phyloP scores from a whole-genome alignment of 2,329 filamentous ascomycete species.

The Fusarium sp. region DNA sequence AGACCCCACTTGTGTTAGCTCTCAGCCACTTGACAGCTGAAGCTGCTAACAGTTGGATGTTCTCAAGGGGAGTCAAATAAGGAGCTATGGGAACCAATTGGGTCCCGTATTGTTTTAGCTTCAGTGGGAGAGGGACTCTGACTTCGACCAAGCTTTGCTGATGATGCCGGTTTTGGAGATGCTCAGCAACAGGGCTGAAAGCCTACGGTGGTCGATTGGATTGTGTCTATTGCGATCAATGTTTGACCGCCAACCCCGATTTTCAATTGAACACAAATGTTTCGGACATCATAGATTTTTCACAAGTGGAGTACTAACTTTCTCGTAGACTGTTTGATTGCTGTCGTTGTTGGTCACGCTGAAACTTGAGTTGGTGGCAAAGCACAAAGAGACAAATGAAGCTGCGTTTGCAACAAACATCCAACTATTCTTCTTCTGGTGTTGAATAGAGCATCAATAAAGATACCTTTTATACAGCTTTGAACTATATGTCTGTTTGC shows the following conservation, averaged over 20 bases:
- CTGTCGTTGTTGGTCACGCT: background rate
- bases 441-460: conserved; percentile 16
- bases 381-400: background rate
- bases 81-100: conserved; percentile 12
- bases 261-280: background rate
- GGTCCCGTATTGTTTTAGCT: conserved; percentile 4
- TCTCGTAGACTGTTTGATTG: background rate
- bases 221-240: background rate
- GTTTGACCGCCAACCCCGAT: background rate
- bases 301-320: background rate
- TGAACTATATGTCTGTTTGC: background rate
- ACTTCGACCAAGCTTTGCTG: background rate
- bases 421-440: background rate
- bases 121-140: background rate
- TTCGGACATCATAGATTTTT: background rate
- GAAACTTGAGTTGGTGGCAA: background rate
- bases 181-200: background rate
- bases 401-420: background rate
- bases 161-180: background rate
- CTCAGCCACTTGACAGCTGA: conserved; percentile 34
- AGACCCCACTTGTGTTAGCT: conserved; percentile 31
- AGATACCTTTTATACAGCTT: background rate
- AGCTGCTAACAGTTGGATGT: conserved; percentile 26
- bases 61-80: background rate
- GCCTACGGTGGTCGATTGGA: background rate